phyloP scores from a whole-genome alignment of 1,284 basidiomycete genomes.

The Somion occarium region DNA sequence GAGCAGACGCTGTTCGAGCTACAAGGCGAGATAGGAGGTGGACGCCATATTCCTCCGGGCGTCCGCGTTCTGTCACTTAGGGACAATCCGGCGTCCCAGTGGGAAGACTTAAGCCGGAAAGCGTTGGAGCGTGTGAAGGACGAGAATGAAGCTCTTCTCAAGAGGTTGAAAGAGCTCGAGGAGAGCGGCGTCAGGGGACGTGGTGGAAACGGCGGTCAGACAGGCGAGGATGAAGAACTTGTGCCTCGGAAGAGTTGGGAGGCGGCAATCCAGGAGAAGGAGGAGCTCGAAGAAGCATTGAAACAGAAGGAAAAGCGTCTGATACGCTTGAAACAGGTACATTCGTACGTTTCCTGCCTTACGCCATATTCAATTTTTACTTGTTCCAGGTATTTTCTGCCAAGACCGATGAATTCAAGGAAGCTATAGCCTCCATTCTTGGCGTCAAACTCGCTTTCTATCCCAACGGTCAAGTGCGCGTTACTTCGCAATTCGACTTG shows the following conservation, averaged over 20 bases:
- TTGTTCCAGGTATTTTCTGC: slow-evolving; percentile 56
- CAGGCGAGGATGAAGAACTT: slow-evolving; percentile 30
- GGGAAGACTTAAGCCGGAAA: slow-evolving; percentile 64
- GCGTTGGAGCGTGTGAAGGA: slow-evolving; percentile 64
- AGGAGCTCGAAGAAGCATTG: slow-evolving; percentile 53
- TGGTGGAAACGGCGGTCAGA: slow-evolving; percentile 8
- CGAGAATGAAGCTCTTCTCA: slow-evolving; percentile 73
- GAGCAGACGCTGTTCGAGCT: slow-evolving; percentile 75
- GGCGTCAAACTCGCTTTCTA: slow-evolving; percentile 85
- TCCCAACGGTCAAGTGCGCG: slow-evolving; percentile 76
- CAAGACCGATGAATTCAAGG: slow-evolving; percentile 78
- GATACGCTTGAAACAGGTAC: slow-evolving; percentile 65
- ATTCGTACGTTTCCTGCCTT: slow-evolving; percentile 2
- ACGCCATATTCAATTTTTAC: background rate
- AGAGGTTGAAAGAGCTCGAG: slow-evolving; percentile 54
- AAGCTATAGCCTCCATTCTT: slow-evolving; percentile 75
- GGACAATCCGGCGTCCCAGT: slow-evolving; percentile 73
- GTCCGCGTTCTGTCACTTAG: slow-evolving; percentile 64
- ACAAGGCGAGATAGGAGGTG: slow-evolving; percentile 68
- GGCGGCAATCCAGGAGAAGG: slow-evolving; percentile 56
- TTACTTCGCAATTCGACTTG: slow-evolving; percentile 78
- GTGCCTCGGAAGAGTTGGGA: slow-evolving; percentile 72
- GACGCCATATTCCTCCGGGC: slow-evolving; percentile 71
- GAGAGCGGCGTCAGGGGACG: slow-evolving; percentile 22
- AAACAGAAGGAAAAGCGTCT: slow-evolving; percentile 75